Base-by-base conservation (phyloP, 805 yeast species). In the Candida saitoana region DNA sequence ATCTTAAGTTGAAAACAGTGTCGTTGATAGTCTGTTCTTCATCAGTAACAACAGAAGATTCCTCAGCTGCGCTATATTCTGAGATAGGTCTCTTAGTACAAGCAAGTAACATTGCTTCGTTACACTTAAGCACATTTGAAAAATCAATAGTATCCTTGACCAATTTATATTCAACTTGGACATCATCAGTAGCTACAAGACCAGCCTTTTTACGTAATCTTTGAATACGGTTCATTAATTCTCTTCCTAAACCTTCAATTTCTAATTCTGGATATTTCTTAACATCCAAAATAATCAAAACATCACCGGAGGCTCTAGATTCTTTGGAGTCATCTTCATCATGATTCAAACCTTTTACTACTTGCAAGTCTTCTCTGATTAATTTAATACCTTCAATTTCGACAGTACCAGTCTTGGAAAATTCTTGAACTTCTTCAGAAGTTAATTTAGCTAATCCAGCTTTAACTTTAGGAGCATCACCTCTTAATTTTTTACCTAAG, bases 141-240 rank as follows among this genome's bases (percentile, higher is more conserved):
- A 90, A 71, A 38, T 71, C 79, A 54, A 85, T 76, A 46, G 87
- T 80, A 55, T 83, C 89, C 50, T 80, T 76, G 44, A 68, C 52
- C 46, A 89, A 61, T 49, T 79, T 69, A 67, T 87, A 87, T 67
- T 91, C 89, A 46, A 93, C 96, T 49, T 78, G 65, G 39, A 93
- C 95, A 54, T 93, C 99, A 62, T 93, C 99, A 35, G 97, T 91
- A 48, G 95, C 90, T 60, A 86, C 86, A 59, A 93, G 76, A 25
- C 96, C 96, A 49, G 87, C 89, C 77, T 90, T 89, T 84, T 93
- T 93, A 71, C 99, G 85, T 61, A 90, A 79, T 66, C 96, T 84
- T 76, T 93, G 99, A 52, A 93, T 88, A 69, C 99, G 89, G 79
- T 93, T 93, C 59, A 93, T 79, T 60, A 93, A 76, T 67, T 93